Evolutionary conservation across 1,284 basidiomycete species (phyloP).

Genomic region (Pseudozyma flocculosa): DNA sequence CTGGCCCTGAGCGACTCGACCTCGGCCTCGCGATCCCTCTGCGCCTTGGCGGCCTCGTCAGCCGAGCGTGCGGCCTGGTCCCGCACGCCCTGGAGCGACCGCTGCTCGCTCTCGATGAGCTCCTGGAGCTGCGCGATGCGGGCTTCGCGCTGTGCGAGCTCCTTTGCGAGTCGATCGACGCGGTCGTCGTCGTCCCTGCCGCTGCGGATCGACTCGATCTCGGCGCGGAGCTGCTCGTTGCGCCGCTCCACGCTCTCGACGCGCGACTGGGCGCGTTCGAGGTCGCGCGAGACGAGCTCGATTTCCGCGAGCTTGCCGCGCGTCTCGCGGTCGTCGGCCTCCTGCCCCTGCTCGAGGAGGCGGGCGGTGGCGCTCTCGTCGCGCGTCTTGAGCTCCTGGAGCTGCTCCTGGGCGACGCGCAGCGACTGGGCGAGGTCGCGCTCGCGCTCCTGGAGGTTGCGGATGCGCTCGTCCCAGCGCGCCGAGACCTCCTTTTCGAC

Average conservation of each 20-base stretch:
- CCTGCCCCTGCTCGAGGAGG: conserved; percentile 78
- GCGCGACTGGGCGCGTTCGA: conserved; percentile 87
- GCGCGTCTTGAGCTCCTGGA: conserved; percentile 82
- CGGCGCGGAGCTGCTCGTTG: conserved; percentile 87
- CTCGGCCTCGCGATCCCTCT: conserved; percentile 69
- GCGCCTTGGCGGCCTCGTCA: conserved; percentile 70
- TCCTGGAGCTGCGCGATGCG: conserved; percentile 20
- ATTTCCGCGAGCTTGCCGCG: conserved; percentile 20
- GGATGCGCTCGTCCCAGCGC: conserved; percentile 89
- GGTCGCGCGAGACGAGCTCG: conserved; percentile 72
- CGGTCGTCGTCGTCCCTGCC: conserved; percentile 60
- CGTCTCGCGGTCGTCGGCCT: conserved; percentile 2
- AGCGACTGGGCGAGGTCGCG: conserved; percentile 86
- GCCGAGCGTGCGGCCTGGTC: conserved; percentile 4
- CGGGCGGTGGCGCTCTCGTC: conserved; percentile 90
- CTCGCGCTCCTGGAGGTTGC: conserved; percentile 92
- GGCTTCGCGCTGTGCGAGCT: conserved; percentile 45
- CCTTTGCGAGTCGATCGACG: conserved; percentile 71
- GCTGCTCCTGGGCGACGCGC: conserved; percentile 77
- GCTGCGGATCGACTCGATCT: conserved; percentile 69
- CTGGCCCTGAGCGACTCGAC: conserved; percentile 69
- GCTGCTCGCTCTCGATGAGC: conserved; percentile 12
- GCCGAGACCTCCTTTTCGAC: conserved; percentile 95
- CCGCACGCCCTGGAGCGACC: conserved; percentile 1
- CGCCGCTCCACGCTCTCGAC: conserved; percentile 87